phyloP scores from a whole-genome alignment of 2,329 filamentous ascomycete species.

The Phialophora tarda region DNA sequence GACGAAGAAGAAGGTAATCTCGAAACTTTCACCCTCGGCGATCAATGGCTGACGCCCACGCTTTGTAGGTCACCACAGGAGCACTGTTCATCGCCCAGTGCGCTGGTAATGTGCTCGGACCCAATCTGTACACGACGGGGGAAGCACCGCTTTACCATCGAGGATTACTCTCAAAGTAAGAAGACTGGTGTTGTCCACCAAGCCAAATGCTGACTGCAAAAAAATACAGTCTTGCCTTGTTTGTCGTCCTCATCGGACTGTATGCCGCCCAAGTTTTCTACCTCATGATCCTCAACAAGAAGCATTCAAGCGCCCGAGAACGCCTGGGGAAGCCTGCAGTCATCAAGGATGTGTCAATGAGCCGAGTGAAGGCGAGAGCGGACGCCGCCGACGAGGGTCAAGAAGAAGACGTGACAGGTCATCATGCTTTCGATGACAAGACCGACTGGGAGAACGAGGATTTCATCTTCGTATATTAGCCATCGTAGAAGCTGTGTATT shows the following conservation, averaged over 20 bases:
- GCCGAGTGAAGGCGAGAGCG: slow-evolving; percentile 40
- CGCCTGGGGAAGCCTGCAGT: slow-evolving; percentile 65
- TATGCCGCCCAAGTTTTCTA: slow-evolving; percentile 46
- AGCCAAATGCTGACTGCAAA: slow-evolving; percentile 22
- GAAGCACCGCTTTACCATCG: slow-evolving; percentile 64
- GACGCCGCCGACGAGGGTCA: slow-evolving; percentile 38
- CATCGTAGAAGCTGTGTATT: neutral
- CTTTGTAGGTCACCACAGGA: slow-evolving; percentile 59
- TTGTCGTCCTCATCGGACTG: slow-evolving; percentile 63
- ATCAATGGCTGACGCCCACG: slow-evolving; percentile 17
- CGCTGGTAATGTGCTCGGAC: slow-evolving; percentile 68
- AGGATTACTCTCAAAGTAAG: slow-evolving; percentile 63
- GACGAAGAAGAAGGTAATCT: slow-evolving; percentile 65
- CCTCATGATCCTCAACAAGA: slow-evolving; percentile 44
- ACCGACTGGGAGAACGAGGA: slow-evolving; percentile 44
- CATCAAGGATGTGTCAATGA: slow-evolving; percentile 65
- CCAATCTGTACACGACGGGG: slow-evolving; percentile 66
- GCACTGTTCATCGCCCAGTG: slow-evolving; percentile 70
- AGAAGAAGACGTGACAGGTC: slow-evolving; percentile 38
- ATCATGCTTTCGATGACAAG: slow-evolving; percentile 43
- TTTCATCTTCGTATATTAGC: slow-evolving; percentile 44
- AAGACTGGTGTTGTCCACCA: neutral
- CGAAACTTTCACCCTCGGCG: too few species aligned
- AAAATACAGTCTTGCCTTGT: slow-evolving; percentile 60
- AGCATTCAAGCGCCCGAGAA: slow-evolving; percentile 60